phyloP scores from a whole-genome alignment of 106 monocot species.

The Chionographis japonica region DNA sequence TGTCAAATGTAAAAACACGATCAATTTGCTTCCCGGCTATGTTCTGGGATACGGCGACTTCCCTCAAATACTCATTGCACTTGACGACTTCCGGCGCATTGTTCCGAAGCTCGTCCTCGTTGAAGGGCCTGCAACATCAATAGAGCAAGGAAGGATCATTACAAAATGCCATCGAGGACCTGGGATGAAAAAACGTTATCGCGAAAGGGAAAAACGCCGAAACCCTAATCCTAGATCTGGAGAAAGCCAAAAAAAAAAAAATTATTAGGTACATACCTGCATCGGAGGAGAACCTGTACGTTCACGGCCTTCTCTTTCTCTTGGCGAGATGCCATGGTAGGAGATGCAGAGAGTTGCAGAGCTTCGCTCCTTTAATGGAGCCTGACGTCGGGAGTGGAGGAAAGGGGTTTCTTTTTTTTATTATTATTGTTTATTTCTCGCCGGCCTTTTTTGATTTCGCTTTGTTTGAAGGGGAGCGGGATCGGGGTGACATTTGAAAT shows the following conservation, averaged over 20 bases:
- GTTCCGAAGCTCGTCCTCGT: slow-evolving; percentile 71
- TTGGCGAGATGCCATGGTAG: slow-evolving; percentile 47
- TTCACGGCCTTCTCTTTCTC: slow-evolving; percentile 95
- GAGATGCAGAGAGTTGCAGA: slow-evolving; percentile 1
- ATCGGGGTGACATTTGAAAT: too few relatives aligned
- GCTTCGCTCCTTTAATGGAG: neutral
- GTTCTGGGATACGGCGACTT: slow-evolving; percentile 75
- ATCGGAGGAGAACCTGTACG: slow-evolving; percentile 96
- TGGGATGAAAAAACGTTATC: neutral
- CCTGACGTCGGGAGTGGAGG: neutral
- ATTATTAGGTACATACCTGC: slow-evolving; percentile 47
- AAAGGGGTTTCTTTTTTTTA: too few relatives aligned
- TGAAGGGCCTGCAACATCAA: slow-evolving; percentile 67
- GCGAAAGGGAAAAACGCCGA: neutral
- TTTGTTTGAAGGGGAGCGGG: too few relatives aligned
- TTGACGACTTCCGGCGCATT: slow-evolving; percentile 94
- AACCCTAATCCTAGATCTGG: slow-evolving; percentile 17
- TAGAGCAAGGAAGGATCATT: neutral
- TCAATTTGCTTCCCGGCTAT: slow-evolving; percentile 94
- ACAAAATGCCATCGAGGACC: neutral
- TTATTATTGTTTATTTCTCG: too few relatives aligned
- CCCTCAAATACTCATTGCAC: slow-evolving; percentile 86
- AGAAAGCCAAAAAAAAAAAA: neutral
- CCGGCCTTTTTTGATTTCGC: too few relatives aligned
- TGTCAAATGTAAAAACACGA: slow-evolving; percentile 91